Conservation (phyloP, 495 filamentous ascomycete genomes). For the Lasiosphaeria hispida region DNA sequence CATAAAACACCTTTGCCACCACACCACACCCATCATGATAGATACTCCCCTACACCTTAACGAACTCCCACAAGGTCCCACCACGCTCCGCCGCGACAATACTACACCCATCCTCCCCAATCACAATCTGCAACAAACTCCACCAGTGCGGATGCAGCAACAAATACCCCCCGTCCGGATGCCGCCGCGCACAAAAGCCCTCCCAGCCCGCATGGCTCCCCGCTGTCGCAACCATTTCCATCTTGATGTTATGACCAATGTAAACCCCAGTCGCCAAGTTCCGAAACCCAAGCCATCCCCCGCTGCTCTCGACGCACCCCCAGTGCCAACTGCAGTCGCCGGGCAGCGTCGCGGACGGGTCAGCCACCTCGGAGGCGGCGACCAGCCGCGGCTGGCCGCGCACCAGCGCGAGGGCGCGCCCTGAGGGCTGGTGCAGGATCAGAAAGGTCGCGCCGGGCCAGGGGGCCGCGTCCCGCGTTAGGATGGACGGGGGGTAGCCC, state of each 20-base stretch:
- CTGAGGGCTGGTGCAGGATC: background rate
- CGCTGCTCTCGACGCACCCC: background rate
- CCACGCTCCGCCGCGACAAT: background rate
- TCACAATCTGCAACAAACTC: background rate
- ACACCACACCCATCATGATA: background rate
- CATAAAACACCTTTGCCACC: no score
- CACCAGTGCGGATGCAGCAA: background rate
- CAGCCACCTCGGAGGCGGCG: background rate
- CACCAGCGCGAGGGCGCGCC: background rate
- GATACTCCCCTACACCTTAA: background rate
- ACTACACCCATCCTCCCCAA: background rate
- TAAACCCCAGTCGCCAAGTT: background rate
- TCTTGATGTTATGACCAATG: background rate
- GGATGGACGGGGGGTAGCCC: background rate
- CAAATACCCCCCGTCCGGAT: conserved; percentile 3
- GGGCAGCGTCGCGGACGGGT: background rate
- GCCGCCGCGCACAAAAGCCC: conserved; percentile 1
- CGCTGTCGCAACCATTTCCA: background rate
- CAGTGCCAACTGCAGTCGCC: background rate
- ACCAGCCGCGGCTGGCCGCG: background rate
- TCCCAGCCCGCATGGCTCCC: conserved; percentile 4
- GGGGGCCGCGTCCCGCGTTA: background rate
- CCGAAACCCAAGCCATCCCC: background rate
- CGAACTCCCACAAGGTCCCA: background rate
- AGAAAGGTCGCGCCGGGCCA: background rate